Evolutionary conservation across 805 yeast genomes (phyloP), one percentile per base, ranked within the genome.

Genomic region (Pichia occidentalis): DNA sequence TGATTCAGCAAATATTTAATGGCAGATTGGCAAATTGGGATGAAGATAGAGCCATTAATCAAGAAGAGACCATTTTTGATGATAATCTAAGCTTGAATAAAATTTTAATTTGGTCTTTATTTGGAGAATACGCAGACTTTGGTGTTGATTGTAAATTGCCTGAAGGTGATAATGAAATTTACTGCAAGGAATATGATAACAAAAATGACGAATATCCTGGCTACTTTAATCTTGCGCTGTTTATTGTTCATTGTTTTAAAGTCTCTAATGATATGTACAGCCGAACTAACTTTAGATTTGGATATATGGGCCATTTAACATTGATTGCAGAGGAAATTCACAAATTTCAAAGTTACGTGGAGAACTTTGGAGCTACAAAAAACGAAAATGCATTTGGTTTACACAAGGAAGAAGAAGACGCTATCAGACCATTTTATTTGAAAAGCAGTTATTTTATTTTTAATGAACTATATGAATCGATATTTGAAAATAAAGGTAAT

Each of bases 1-100:
- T 92, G 42, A 80, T 92, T 17, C 98, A 92, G 59, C 98, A 92
- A 57, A 76, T 92, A 9, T 77, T 90, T 59, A 87, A 86, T 59
- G 97, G 96, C 1, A 44, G 60, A 29, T 48, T 60, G 28, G 56
- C 60, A 10, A 60, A 60, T 35, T 60, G 62, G 58, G 64, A 60
- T 35, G 64, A 60, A 38, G 62, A 59, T 34, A 54, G 57, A 34
- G 58, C 59, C 4, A 49, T 59, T 4, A 56, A 55, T 32, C 60
- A 55, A 36, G 61, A 52, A 36, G 62, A 59, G 29, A 56, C 60
- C 4, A 50, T 49, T 22, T 60, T 45, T 41, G 62, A 58, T 45
- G 64, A 59, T 37, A 54, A 51, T 33, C 35, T 53, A 24, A 54
- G 54, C 46, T 52, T 57, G 46, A 62, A 58, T 43, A 59, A 57